Conservation (phyloP, 495 filamentous ascomycete genomes). For the Pseudoneurospora amorphoporcata region DNA sequence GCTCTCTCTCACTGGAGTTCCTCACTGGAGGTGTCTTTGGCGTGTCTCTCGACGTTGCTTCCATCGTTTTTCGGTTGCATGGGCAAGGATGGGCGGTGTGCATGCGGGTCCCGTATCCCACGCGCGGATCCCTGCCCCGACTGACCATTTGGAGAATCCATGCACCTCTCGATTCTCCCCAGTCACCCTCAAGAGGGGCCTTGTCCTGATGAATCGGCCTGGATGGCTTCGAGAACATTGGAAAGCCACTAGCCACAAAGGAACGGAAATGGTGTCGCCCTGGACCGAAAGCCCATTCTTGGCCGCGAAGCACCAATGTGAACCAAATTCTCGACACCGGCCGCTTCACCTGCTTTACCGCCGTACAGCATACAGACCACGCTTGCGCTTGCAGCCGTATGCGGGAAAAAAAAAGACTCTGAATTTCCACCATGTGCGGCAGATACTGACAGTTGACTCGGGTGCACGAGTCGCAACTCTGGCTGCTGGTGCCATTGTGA, state of each 20-base stretch:
- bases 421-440: background rate
- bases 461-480: background rate
- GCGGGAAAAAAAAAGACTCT: background rate
- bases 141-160: constrained; percentile 18
- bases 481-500: background rate
- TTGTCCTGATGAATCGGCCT: background rate
- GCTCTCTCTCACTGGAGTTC: background rate
- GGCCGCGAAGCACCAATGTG: background rate
- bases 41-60: constrained; percentile 5
- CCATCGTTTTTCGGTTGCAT: constrained; percentile 9
- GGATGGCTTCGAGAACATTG: background rate
- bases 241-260: background rate
- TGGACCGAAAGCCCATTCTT: background rate
- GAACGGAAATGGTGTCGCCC: background rate
- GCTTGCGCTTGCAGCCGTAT: background rate
- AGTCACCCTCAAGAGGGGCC: background rate
- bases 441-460: background rate
- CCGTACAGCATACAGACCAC: background rate
- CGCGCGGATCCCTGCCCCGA: constrained; percentile 6
- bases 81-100: constrained; percentile 24
- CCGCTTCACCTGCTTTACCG: background rate
- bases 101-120: constrained; percentile 6
- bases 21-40: constrained; percentile 1
- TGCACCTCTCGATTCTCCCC: constrained; percentile 8
- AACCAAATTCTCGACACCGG: background rate